phyloP scores from a whole-genome alignment of 1,284 basidiomycete species.

The Sphaerobolus stellatus region DNA sequence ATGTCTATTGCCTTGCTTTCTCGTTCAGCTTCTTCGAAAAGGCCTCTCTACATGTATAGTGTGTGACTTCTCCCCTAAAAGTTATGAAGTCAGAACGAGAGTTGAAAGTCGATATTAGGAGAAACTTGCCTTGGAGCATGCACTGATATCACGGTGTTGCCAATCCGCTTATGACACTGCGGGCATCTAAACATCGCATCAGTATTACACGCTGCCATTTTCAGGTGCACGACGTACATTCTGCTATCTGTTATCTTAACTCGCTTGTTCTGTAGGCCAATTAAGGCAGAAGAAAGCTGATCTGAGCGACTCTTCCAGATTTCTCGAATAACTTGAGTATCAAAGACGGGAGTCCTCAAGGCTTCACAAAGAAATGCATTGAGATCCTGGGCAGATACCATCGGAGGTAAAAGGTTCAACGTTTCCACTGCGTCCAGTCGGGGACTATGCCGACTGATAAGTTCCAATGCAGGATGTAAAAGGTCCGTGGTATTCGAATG shows the following conservation, averaged over 20 bases:
- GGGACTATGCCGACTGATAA: conserved; percentile 82
- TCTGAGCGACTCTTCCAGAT: conserved; percentile 72
- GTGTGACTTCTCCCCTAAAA: conserved; percentile 85
- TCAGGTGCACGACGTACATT: conserved; percentile 55
- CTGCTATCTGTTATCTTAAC: conserved; percentile 92
- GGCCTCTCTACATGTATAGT: conserved; percentile 87
- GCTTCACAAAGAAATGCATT: conserved; percentile 78
- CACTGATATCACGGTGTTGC: conserved; percentile 92
- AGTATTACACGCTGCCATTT: neutral
- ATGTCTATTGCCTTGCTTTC: neutral
- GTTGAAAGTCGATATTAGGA: conserved; percentile 22
- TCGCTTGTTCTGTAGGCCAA: conserved; percentile 73
- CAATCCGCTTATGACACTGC: conserved; percentile 92
- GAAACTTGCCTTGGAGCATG: conserved; percentile 76
- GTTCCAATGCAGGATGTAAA: conserved; percentile 75
- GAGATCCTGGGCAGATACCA: conserved; percentile 80
- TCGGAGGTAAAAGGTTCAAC: conserved; percentile 82
- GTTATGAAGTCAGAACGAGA: conserved; percentile 12
- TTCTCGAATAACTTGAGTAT: conserved; percentile 64
- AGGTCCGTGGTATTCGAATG: conserved; percentile 62
- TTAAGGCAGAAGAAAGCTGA: conserved; percentile 68
- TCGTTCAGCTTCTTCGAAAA: conserved; percentile 60
- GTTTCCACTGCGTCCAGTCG: conserved; percentile 80
- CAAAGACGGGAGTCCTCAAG: conserved; percentile 65
- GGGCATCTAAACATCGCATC: conserved; percentile 70